A percentile compares a stretch with the other conserved stretches of the same genome.
Evolutionary conservation across 2,329 filamentous ascomycete species (phyloP).

Genomic region (Daldinia sp.): DNA sequence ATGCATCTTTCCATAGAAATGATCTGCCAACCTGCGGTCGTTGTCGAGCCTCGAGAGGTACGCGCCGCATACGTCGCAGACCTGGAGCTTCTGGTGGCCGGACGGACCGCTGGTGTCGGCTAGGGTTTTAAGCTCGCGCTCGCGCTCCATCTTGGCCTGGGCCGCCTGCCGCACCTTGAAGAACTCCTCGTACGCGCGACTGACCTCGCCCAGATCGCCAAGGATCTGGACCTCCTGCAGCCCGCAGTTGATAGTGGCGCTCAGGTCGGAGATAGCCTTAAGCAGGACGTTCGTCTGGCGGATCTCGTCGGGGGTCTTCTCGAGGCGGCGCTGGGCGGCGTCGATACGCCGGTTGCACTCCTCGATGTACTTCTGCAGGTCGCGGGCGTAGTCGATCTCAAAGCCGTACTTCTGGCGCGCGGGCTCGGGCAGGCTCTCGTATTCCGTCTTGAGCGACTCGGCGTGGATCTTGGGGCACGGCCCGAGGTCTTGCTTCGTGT

Average conservation of each 20-base stretch:
- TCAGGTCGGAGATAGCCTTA: slow-evolving; percentile 85
- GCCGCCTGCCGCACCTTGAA: slow-evolving; percentile 86
- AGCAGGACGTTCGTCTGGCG: slow-evolving; percentile 91
- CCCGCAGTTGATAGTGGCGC: slow-evolving; percentile 81
- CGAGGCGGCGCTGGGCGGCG: slow-evolving; percentile 85
- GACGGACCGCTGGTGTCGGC: slow-evolving; percentile 92
- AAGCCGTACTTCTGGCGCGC: slow-evolving; percentile 87
- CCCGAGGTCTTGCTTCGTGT: slow-evolving; percentile 97
- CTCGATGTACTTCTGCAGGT: slow-evolving; percentile 96
- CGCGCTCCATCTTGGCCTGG: slow-evolving; percentile 83
- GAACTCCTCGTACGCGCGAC: slow-evolving; percentile 86
- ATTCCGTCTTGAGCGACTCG: slow-evolving; percentile 89
- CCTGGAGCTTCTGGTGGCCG: slow-evolving; percentile 97
- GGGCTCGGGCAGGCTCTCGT: slow-evolving; percentile 76
- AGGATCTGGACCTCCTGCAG: slow-evolving; percentile 88
- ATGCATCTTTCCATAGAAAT: slow-evolving; percentile 99
- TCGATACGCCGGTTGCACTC: slow-evolving; percentile 97
- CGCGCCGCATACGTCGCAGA: slow-evolving; percentile 97
- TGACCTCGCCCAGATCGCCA: slow-evolving; percentile 83
- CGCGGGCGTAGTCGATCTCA: slow-evolving; percentile 95
- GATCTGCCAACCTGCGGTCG: slow-evolving; percentile 91
- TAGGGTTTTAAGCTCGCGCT: slow-evolving; percentile 89
- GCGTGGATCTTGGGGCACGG: slow-evolving; percentile 89
- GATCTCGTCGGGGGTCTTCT: slow-evolving; percentile 99
- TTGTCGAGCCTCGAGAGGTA: slow-evolving; percentile 95